phyloP scores from a whole-genome alignment of 1,284 basidiomycete species.

The Mycosarcoma mackinlayi region DNA sequence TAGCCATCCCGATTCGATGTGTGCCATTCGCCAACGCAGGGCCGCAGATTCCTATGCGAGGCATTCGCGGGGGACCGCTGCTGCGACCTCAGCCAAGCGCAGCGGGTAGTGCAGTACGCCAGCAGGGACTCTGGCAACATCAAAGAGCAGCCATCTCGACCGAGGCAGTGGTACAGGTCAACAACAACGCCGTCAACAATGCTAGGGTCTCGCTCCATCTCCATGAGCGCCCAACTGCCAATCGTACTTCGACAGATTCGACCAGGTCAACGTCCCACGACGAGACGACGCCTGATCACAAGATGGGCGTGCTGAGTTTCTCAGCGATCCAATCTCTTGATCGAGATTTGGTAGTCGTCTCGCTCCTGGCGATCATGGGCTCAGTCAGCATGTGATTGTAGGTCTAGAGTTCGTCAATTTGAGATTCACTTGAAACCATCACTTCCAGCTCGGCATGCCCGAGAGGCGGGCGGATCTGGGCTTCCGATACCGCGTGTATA shows the following conservation, averaged over 20 bases:
- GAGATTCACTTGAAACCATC: too few relatives aligned
- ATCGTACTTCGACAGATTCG: background rate
- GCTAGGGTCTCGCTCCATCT: constrained; percentile 28
- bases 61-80: constrained; percentile 46
- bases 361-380: constrained; percentile 39
- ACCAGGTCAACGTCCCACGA: background rate
- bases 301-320: constrained; percentile 31
- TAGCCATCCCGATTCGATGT: constrained; percentile 24
- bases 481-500: too few relatives aligned
- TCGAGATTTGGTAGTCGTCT: constrained; percentile 34
- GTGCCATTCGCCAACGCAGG: constrained; percentile 2
- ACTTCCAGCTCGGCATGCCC: background rate
- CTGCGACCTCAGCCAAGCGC: constrained; percentile 17
- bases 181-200: constrained; percentile 47
- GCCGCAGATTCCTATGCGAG: constrained; percentile 23
- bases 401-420: too few relatives aligned
- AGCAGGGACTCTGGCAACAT: constrained; percentile 41
- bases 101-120: constrained; percentile 8
- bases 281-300: constrained; percentile 3
- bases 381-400: constrained; percentile 12
- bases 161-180: constrained; percentile 37
- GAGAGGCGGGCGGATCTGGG: background rate
- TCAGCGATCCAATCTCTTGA: constrained; percentile 4
- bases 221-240: constrained; percentile 6
- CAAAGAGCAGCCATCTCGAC: constrained; percentile 35